Percentiles rank a stretch among this genome's conserved stretches.
phyloP scores from a whole-genome alignment of 1,284 basidiomycete species.

The Austropuccinia psidii region DNA sequence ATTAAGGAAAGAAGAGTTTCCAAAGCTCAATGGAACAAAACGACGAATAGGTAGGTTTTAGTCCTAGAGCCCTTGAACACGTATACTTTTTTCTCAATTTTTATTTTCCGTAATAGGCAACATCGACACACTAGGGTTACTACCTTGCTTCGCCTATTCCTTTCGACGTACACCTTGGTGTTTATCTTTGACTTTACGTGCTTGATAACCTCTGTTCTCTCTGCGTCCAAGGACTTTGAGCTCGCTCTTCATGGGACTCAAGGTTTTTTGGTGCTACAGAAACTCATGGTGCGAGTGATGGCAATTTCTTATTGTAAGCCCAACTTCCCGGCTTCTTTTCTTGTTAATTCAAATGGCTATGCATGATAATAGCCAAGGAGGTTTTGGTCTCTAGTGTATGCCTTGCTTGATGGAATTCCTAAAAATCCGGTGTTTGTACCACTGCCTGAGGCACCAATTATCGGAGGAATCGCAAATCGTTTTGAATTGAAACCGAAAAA shows the following conservation, averaged over 20 bases:
- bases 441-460: not conserved
- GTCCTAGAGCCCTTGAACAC: no score
- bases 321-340: no score
- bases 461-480: not conserved
- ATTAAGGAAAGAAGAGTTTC: conserved; percentile 13
- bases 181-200: conserved; percentile 24
- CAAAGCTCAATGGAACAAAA: not conserved
- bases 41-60: not conserved
- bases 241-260: conserved; percentile 13
- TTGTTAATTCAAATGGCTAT: not conserved
- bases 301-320: conserved; percentile 30
- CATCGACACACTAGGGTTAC: not conserved
- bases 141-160: conserved; percentile 10
- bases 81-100: not conserved
- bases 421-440: conserved; percentile 26
- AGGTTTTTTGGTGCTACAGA: conserved; percentile 20
- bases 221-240: conserved; percentile 8
- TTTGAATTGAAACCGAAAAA: not conserved
- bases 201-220: conserved; percentile 26
- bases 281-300: conserved; percentile 32
- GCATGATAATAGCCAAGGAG: not conserved
- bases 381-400: no score
- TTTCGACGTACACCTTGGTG: conserved; percentile 22
- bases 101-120: not conserved
- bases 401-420: conserved; percentile 16